phyloP scores from a whole-genome alignment of 257 asterid species.

The Solanum lycopersicoides region DNA sequence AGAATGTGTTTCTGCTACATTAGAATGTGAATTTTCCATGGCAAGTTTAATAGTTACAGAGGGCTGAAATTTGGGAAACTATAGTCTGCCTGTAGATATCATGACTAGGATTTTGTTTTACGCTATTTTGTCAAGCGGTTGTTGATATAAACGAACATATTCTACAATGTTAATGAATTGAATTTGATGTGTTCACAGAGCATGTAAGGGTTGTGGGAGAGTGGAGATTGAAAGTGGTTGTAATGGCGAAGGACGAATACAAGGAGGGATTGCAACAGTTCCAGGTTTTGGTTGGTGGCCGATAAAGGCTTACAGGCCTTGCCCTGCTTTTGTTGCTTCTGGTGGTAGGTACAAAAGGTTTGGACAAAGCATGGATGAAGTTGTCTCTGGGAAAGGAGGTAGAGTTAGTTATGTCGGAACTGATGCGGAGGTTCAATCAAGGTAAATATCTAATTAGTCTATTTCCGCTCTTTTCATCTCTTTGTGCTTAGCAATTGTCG shows the following conservation, averaged over 20 bases:
- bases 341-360: conserved; percentile 76
- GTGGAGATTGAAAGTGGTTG: conserved; percentile 74
- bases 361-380: conserved; percentile 95
- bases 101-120: not conserved
- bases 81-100: not conserved
- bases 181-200: conserved; percentile 23
- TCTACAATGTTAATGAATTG: not conserved
- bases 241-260: conserved; percentile 92
- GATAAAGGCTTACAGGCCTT: conserved; percentile 86
- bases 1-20: not conserved
- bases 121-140: not conserved
- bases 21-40: not conserved
- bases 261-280: conserved; percentile 89
- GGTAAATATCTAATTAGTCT: conserved; percentile 13
- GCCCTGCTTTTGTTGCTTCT: conserved; percentile 74
- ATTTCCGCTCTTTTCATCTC: not conserved
- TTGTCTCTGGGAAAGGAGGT: conserved; percentile 54
- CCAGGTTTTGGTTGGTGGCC: conserved; percentile 99
- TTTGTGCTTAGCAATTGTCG: not conserved
- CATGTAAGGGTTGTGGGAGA: conserved; percentile 76
- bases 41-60: not conserved
- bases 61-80: not conserved
- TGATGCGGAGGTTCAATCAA: conserved; percentile 12
- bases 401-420: conserved; percentile 9
- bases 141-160: not conserved